phyloP scores from a whole-genome alignment of 495 filamentous ascomycete genomes.

The Neurospora sp. region DNA sequence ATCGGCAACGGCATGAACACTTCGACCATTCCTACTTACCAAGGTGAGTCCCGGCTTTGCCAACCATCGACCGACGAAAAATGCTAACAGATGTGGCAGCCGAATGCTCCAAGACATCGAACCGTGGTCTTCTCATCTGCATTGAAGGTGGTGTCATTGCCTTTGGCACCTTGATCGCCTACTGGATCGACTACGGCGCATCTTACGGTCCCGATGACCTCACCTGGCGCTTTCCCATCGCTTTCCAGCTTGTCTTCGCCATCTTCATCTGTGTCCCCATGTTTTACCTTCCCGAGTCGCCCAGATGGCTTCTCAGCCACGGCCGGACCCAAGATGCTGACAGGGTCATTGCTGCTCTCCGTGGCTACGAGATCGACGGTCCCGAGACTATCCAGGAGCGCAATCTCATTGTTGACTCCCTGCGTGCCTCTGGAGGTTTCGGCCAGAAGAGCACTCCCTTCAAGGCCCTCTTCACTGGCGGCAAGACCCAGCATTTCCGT shows the following conservation, averaged over 20 bases:
- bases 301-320: constrained; percentile 62
- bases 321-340: constrained; percentile 60
- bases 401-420: constrained; percentile 53
- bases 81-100: constrained; percentile 11
- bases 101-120: constrained; percentile 63
- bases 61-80: constrained; percentile 24
- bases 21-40: constrained; percentile 69
- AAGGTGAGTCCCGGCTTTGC: constrained; percentile 41
- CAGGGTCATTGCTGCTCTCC: constrained; percentile 59
- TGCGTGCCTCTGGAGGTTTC: constrained; percentile 49
- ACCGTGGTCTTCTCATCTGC: constrained; percentile 74
- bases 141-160: constrained; percentile 75
- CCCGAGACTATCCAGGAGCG: constrained; percentile 47
- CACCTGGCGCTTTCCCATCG: constrained; percentile 73
- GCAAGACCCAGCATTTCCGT: constrained; percentile 57
- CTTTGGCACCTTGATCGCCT: constrained; percentile 67
- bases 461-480: constrained; percentile 48
- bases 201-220: constrained; percentile 55
- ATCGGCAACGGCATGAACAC: constrained; percentile 73
- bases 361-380: constrained; percentile 48
- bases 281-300: constrained; percentile 63
- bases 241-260: constrained; percentile 70
- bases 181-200: constrained; percentile 76
- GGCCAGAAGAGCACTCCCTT: constrained; percentile 45
- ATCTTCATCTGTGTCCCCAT: constrained; percentile 55